These are phyloP conservation scores for Ostreobium quekettii DNA, from an alignment of 139 green algal species.

Conservation along the genomic window DNA sequence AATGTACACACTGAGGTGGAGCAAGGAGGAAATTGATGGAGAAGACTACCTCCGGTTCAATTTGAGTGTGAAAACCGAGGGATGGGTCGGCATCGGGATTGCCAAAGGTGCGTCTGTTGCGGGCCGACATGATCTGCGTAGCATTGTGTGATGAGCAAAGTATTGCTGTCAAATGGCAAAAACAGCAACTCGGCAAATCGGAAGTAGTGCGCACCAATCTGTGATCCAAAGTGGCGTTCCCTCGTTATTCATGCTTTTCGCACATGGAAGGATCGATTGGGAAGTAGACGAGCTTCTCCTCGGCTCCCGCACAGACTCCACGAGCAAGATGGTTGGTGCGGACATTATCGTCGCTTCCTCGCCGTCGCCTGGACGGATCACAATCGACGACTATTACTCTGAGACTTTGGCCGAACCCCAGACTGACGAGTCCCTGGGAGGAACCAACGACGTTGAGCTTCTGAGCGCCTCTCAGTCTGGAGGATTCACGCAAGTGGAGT, in stretches of 20 bases:
- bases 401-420: not conserved
- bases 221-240: no score
- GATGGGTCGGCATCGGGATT: conserved; percentile 11
- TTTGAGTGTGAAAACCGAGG: not conserved
- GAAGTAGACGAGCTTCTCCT: no score
- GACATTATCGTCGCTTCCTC: conserved; percentile 25
- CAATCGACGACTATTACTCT: not conserved
- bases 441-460: conserved; percentile 9
- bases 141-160: no score
- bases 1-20: conserved; percentile 5
- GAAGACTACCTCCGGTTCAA: conserved; percentile 9
- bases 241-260: no score
- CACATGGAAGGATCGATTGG: no score
- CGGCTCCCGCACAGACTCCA: not conserved
- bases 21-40: not conserved
- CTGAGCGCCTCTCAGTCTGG: not conserved
- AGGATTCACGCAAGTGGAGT: conserved; percentile 6
- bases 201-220: no score
- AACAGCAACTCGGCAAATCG: no score
- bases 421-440: conserved; percentile 2
- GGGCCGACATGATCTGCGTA: no score
- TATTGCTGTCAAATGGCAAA: no score
- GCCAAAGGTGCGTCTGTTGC: no score
- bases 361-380: not conserved
- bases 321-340: conserved; percentile 19